Evolutionary conservation across 768 basidiomycete species (phyloP), one percentile per base, ranked within the genome.

Genomic region (Suillus luteus): DNA sequence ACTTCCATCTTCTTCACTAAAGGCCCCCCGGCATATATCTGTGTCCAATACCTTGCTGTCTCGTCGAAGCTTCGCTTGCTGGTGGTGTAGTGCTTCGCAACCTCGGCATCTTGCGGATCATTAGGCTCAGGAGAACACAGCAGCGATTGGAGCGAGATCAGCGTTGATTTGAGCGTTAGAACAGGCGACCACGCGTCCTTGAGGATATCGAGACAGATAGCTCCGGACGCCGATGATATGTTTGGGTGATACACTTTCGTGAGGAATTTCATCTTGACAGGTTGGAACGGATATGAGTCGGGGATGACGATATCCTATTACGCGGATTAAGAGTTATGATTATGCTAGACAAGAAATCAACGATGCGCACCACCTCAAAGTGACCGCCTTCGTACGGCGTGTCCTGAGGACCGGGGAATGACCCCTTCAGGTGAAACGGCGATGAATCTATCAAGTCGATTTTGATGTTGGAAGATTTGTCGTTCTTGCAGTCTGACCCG

Each of bases 251-350:
- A 97, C 35, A 96, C 91, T 76, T 95, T 95, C 43, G 96, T 99
- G 65, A 96, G 88, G 78, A 99, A 98, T 75, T 95, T 96, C 94
- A 98, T 97, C 83, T 98, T 97, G 61, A 96, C 90, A 0, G 96
- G 95, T 73, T 95, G 91, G 75, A 95, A 93, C 19, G 92, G 93
- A 73, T 94, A 94, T 57, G 92, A 86, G 51, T 95, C 93, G 9
- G 95, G 95, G 69, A 98, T 93, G 22, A 90, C 82, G 68, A 98
- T 98, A 72, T 98, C 95, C 93, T 94, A 70, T 40, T 27, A 41
- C 15, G 33, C 24, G 33, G 40, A 57, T 24, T 60, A 48, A 59
- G 49, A 65, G 7, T 49, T 40, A 22, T n/a, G 61, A 66, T 54
- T 7, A n/a, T 46, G 33, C 60, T 37, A 43, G 27, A 38, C n/a